Evolutionary conservation across 2,329 filamentous ascomycete genomes (phyloP), one percentile per base, ranked within the genome.

Genomic region (Monosporascus sp.): DNA sequence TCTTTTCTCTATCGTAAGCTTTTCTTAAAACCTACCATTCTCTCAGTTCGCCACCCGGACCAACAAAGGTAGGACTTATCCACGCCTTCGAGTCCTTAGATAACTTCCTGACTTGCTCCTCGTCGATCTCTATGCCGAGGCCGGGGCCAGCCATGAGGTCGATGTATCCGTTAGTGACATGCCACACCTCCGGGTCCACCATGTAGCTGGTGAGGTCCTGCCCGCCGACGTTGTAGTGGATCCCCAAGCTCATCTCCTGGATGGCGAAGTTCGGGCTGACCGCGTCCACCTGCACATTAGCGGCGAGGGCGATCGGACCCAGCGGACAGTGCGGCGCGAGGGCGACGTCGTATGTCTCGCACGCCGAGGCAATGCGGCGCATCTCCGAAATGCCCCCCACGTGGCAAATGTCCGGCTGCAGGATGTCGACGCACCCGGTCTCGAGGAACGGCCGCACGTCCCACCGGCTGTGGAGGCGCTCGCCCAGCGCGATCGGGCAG

Each of bases 161-260:
- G 18, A 90, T 80, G 63, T 84, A 87, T 0, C 87, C 87, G 45
- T 82, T 78, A n/a, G 79, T 75, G 6, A 90, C 81, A 41, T 82
- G 74, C 75, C 86, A 89, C 0, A 88, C 80, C 49, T 79, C 77
- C 0, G 82, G 76, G 60, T 89, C 81, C 62, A 79, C 81, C 2
- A 84, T 74, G 63, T 90, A 90, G 25, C 79, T 87, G 14, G 79
- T 79, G 51, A 89, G 72, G 64, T 89, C 86, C 60, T 83, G 76
- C 2, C 81, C 77, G 1, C 81, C 84, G 0, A 77, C 79, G 60
- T 92, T 92, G 65, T 91, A 92, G 66, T 92, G 89, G 60, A 92
- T 91, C 0, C 88, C 88, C 31, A 90, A 64, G 50, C 83, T 86
- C 88, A 90, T 90, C 68, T 91, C 88, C 63, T 89, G 83, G 35